phyloP scores from a whole-genome alignment of 345 rosid species.

The Arabis hirsuta region DNA sequence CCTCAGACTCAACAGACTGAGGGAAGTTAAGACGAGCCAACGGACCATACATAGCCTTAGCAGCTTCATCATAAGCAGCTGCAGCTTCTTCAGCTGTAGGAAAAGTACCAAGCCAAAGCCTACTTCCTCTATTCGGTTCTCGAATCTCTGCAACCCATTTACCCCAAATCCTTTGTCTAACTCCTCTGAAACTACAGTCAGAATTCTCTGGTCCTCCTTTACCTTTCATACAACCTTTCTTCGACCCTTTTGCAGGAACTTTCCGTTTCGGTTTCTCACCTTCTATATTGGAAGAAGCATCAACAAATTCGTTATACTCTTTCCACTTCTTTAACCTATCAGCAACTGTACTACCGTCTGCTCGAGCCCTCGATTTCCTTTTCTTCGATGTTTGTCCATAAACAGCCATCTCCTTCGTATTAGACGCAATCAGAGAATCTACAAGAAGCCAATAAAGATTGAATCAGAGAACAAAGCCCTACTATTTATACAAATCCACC shows the following conservation, averaged over 20 bases:
- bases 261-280: constrained; percentile 46
- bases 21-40: constrained; percentile 69
- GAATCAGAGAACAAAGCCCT: not conserved
- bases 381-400: constrained; percentile 45
- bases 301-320: constrained; percentile 50
- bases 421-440: constrained; percentile 24
- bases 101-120: constrained; percentile 93
- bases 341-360: constrained; percentile 52
- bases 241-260: constrained; percentile 76
- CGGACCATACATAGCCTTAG: constrained; percentile 68
- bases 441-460: not conserved
- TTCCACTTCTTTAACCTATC: constrained; percentile 70
- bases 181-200: constrained; percentile 66
- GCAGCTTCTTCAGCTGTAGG: constrained; percentile 80
- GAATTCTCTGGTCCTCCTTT: constrained; percentile 88
- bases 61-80: constrained; percentile 78
- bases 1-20: constrained; percentile 34
- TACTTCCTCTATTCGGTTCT: constrained; percentile 63
- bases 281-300: constrained; percentile 22
- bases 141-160: constrained; percentile 95
- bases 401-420: constrained; percentile 26
- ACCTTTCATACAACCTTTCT: constrained; percentile 92
- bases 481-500: not conserved
- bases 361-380: constrained; percentile 53
- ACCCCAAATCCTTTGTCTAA: constrained; percentile 95